Percentiles rank a stretch among this genome's conserved stretches.
Evolutionary conservation across 2,329 filamentous ascomycete genomes (phyloP).

Genomic region (Colletotrichum incanum): DNA sequence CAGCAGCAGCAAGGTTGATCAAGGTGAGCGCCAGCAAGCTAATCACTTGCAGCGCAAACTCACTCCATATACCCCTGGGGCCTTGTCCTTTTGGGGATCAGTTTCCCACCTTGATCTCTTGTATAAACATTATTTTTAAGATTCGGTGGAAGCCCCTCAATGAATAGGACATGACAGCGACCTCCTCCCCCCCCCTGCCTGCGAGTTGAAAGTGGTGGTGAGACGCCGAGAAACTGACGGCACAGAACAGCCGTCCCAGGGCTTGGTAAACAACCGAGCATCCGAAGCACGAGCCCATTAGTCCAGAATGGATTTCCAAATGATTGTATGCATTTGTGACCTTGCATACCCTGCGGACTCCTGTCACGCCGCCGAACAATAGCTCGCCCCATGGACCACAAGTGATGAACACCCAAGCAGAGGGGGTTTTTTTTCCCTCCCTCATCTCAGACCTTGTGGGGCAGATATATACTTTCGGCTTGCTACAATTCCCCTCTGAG

Average conservation of each 20-base stretch:
- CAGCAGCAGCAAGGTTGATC: not conserved
- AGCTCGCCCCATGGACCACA: not conserved
- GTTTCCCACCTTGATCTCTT: not conserved
- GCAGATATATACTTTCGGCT: not conserved
- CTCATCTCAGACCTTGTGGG: not conserved
- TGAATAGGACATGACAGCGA: not conserved
- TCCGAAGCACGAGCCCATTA: not conserved
- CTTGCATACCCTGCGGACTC: not conserved
- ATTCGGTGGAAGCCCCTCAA: not conserved
- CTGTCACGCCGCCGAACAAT: not conserved
- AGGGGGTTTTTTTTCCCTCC: too few relatives aligned
- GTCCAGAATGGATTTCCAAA: not conserved
- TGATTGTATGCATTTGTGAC: not conserved
- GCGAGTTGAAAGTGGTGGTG: not conserved
- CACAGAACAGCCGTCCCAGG: constrained; percentile 8
- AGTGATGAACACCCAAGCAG: not conserved
- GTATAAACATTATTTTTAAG: not conserved
- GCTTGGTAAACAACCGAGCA: constrained; percentile 1
- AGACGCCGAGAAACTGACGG: constrained; percentile 9
- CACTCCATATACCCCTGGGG: not conserved
- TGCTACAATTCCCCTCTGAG: not conserved
- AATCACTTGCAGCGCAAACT: not conserved
- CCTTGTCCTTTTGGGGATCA: too few relatives aligned
- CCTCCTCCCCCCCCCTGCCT: not conserved
- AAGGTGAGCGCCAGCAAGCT: not conserved